Percentiles rank a stretch among this genome's conserved stretches.
phyloP scores from a whole-genome alignment of 2,329 filamentous ascomycete genomes.

The Lanzia echinophila region DNA sequence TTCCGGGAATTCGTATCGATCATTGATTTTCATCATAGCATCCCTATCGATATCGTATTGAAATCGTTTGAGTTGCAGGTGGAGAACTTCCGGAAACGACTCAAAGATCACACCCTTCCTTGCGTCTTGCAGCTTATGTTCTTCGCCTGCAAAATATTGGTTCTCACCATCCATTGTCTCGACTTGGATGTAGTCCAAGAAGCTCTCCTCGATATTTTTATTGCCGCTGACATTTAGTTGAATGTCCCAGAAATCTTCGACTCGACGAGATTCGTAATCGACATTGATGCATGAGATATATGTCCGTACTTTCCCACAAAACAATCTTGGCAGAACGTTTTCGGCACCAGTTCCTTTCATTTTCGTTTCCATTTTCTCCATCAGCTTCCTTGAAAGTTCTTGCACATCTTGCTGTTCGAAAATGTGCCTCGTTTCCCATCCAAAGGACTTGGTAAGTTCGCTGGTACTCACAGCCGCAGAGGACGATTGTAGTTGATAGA shows the following conservation, averaged over 20 bases:
- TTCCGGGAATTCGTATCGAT: slow-evolving; percentile 84
- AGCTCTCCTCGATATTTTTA: slow-evolving; percentile 87
- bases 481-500: slow-evolving; percentile 90
- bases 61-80: slow-evolving; percentile 93
- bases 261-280: slow-evolving; percentile 88
- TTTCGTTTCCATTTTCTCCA: slow-evolving; percentile 93
- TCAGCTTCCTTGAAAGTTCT: slow-evolving; percentile 90
- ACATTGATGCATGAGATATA: slow-evolving; percentile 99
- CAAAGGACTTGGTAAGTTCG: slow-evolving; percentile 92
- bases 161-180: slow-evolving; percentile 98
- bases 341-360: slow-evolving; percentile 97
- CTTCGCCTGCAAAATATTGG: slow-evolving; percentile 89
- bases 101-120: slow-evolving; percentile 98
- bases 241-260: slow-evolving; percentile 98
- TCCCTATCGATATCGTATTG: slow-evolving; percentile 96
- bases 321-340: slow-evolving; percentile 81
- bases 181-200: slow-evolving; percentile 92
- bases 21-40: slow-evolving; percentile 98
- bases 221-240: slow-evolving; percentile 95
- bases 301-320: slow-evolving; percentile 96
- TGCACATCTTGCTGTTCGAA: slow-evolving; percentile 99
- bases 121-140: slow-evolving; percentile 89
- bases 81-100: slow-evolving; percentile 86
- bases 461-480: slow-evolving; percentile 78
- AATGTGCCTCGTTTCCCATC: slow-evolving; percentile 95